phyloP scores from a whole-genome alignment of 768 basidiomycete species.

The Zangia roseola region DNA sequence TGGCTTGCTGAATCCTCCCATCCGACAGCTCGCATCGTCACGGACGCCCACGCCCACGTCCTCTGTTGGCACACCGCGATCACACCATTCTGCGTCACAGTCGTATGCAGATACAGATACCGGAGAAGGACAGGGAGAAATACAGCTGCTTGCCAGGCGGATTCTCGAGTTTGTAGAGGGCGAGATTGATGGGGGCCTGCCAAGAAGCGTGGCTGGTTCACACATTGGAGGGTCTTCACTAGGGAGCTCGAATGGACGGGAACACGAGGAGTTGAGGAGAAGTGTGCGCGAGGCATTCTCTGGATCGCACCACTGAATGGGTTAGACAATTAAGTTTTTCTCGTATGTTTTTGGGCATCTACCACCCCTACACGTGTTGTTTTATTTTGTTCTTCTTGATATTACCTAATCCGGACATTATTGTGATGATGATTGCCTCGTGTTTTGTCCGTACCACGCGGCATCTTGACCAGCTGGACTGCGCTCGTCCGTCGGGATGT shows the following conservation, averaged over 20 bases:
- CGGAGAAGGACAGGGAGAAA: slow-evolving; percentile 89
- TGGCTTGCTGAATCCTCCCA: slow-evolving; percentile 76
- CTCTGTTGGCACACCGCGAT: slow-evolving; percentile 71
- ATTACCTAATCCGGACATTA: background rate
- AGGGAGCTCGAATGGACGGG: slow-evolving; percentile 53
- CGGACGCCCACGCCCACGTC: slow-evolving; percentile 68
- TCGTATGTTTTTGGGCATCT: slow-evolving; percentile 1
- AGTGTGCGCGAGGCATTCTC: slow-evolving; percentile 83
- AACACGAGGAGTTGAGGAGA: slow-evolving; percentile 78
- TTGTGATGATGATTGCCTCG: background rate
- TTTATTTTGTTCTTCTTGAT: slow-evolving; percentile 8
- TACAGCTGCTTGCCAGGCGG: slow-evolving; percentile 77
- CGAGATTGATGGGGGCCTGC: slow-evolving; percentile 57
- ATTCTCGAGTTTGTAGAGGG: slow-evolving; percentile 87
- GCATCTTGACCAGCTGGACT: no score
- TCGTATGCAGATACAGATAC: slow-evolving; percentile 83
- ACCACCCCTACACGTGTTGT: background rate
- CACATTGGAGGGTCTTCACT: slow-evolving; percentile 71
- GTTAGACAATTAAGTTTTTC: background rate
- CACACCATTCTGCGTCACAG: slow-evolving; percentile 63
- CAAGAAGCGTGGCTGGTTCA: slow-evolving; percentile 61
- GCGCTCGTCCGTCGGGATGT: no score
- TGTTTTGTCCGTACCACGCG: background rate
- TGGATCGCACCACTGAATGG: slow-evolving; percentile 45
- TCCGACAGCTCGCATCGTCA: slow-evolving; percentile 77